These are phyloP conservation scores for Scheffersomyces insectosa DNA, from an alignment of 1,139 yeast genomes.

Conservation along the genomic window DNA sequence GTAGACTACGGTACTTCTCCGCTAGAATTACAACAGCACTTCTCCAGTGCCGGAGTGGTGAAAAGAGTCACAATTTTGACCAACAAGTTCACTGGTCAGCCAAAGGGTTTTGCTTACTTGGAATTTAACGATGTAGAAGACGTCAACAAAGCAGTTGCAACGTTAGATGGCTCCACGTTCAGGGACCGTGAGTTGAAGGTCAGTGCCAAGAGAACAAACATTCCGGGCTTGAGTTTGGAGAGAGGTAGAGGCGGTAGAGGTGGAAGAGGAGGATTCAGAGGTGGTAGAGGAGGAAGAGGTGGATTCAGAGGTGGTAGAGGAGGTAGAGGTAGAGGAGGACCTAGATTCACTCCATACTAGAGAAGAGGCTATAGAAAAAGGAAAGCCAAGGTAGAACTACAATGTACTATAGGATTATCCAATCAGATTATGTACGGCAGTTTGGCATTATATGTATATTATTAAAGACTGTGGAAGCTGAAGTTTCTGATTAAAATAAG, in stretches of 20 bases:
- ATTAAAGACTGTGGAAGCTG: too few relatives aligned
- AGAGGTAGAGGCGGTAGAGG: slow-evolving; percentile 35
- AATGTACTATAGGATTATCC: background rate
- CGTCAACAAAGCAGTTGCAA: slow-evolving; percentile 63
- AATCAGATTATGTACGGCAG: background rate
- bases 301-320: slow-evolving; percentile 26
- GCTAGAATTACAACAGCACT: slow-evolving; percentile 76
- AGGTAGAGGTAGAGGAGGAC: slow-evolving; percentile 15
- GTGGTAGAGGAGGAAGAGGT: slow-evolving; percentile 21
- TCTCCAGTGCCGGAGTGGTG: slow-evolving; percentile 72
- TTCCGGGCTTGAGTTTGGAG: slow-evolving; percentile 65
- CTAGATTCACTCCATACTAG: slow-evolving; percentile 20
- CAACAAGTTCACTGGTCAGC: slow-evolving; percentile 72
- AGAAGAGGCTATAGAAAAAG: background rate
- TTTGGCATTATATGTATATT: slow-evolving; percentile 19
- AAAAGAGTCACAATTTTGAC: slow-evolving; percentile 80
- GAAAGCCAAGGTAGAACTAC: background rate
- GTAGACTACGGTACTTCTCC: slow-evolving; percentile 83
- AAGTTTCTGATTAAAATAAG: too few relatives aligned
- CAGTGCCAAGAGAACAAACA: slow-evolving; percentile 73
- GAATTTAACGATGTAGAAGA: slow-evolving; percentile 68
- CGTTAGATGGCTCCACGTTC: slow-evolving; percentile 63
- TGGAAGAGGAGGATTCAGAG: slow-evolving; percentile 16
- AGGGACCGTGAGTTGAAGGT: slow-evolving; percentile 73
- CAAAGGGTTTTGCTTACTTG: slow-evolving; percentile 84